Evolutionary conservation across 2,329 filamentous ascomycete genomes (phyloP).

Genomic region (Colletotrichum abscissum): DNA sequence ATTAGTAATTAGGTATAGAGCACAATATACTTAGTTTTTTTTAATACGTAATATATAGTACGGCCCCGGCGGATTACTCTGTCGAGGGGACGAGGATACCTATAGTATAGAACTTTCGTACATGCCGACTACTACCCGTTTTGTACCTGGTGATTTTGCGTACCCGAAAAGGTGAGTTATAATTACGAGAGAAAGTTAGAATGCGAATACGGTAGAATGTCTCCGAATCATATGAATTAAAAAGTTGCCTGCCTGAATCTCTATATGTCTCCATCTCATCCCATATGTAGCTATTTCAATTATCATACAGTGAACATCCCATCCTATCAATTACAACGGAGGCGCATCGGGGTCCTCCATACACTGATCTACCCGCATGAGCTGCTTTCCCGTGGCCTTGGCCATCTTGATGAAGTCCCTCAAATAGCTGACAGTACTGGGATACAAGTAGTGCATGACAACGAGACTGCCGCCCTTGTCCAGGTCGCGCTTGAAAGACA

Average conservation of each 20-base stretch:
- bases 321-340: constrained; percentile 37
- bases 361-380: background rate
- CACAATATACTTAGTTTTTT: no score
- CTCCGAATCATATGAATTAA: background rate
- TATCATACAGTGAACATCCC: background rate
- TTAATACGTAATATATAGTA: no score
- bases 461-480: constrained; percentile 71
- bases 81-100: no score
- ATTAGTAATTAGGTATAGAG: no score
- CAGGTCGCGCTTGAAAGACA: constrained; percentile 74
- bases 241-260: background rate
- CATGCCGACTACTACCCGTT: fast-evolving
- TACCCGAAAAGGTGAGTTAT: no score
- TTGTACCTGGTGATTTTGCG: no score
- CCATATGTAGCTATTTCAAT: background rate
- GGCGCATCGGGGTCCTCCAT: constrained; percentile 46
- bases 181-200: no score
- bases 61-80: no score
- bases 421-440: constrained; percentile 73
- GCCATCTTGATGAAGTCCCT: constrained; percentile 73
- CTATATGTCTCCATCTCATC: background rate
- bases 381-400: constrained; percentile 49
- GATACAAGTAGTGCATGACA: constrained; percentile 77
- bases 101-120: no score
- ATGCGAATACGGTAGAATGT: background rate